A percentile compares a stretch with the other conserved stretches of the same genome.
Conservation (phyloP, 257 asterid species). For the Solanum clarkiae region DNA sequence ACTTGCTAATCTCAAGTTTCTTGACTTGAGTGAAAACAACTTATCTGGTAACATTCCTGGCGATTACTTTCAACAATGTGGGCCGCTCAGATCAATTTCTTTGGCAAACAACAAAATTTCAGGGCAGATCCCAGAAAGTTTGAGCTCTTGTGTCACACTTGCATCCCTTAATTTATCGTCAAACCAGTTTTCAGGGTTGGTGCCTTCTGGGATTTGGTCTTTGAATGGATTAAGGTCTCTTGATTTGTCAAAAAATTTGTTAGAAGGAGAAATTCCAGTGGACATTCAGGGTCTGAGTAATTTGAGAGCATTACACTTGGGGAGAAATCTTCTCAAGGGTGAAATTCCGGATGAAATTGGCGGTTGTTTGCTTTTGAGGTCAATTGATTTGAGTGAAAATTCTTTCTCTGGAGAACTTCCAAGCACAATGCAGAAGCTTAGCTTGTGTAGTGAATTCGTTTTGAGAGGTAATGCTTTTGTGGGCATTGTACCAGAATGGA, state of each 20-base stretch:
- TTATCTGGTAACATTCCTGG: slow-evolving; percentile 44
- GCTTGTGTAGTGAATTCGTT: slow-evolving; percentile 33
- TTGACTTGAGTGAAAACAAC: slow-evolving; percentile 73
- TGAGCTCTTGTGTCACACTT: slow-evolving; percentile 63
- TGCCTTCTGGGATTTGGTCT: slow-evolving; percentile 64
- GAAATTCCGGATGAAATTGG: slow-evolving; percentile 62
- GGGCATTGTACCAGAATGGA: slow-evolving; percentile 56
- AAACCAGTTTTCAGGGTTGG: slow-evolving; percentile 63
- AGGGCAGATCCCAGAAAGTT: slow-evolving; percentile 66
- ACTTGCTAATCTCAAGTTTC: slow-evolving; percentile 48
- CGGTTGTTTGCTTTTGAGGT: slow-evolving; percentile 43
- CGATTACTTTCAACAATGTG: slow-evolving; percentile 79
- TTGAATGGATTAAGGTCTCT: slow-evolving; percentile 56
- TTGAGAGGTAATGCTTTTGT: slow-evolving; percentile 36
- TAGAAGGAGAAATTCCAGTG: slow-evolving; percentile 58
- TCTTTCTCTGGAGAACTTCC: slow-evolving; percentile 54
- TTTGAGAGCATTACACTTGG: slow-evolving; percentile 47
- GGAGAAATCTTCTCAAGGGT: slow-evolving; percentile 44
- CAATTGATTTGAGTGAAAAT: slow-evolving; percentile 59
- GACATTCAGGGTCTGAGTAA: slow-evolving; percentile 39
- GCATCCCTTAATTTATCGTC: slow-evolving; percentile 59
- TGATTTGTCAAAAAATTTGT: slow-evolving; percentile 63
- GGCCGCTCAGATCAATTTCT: slow-evolving; percentile 60
- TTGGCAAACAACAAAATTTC: slow-evolving; percentile 57
- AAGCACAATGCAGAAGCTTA: slow-evolving; percentile 57